Conservation (phyloP, 306 rosid species). For the Ormosia emarginata region DNA sequence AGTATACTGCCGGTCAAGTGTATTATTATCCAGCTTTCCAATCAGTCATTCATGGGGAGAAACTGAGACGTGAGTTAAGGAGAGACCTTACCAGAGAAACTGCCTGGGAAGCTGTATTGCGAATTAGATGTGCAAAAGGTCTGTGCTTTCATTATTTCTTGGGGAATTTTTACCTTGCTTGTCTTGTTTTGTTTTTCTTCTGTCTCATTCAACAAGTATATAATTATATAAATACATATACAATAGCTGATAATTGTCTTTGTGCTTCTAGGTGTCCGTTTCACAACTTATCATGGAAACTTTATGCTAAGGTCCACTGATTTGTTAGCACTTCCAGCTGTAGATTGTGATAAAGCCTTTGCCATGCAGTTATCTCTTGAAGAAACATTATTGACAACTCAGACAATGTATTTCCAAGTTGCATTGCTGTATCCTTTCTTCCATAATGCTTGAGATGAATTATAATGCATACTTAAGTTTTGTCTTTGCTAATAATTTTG, state of each 20-base stretch:
- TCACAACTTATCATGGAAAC: conserved; percentile 90
- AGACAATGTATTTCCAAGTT: conserved; percentile 94
- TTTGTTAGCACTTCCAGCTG: conserved; percentile 96
- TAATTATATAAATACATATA: not conserved
- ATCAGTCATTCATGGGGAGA: conserved; percentile 80
- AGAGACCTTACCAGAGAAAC: conserved; percentile 97
- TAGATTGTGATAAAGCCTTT: conserved; percentile 97
- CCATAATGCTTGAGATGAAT: conserved; percentile 14
- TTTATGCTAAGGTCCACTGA: conserved; percentile 97
- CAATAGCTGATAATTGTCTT: conserved; percentile 27
- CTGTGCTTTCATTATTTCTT: conserved; percentile 25
- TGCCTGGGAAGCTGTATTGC: conserved; percentile 99
- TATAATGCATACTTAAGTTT: not conserved
- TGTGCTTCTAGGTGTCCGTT: conserved; percentile 72
- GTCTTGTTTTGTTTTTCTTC: conserved; percentile 2
- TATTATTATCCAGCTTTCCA: conserved; percentile 82
- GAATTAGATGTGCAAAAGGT: conserved; percentile 97
- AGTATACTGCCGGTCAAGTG: conserved; percentile 96
- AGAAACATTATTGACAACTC: conserved; percentile 86
- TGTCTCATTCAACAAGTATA: not conserved
- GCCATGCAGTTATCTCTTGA: conserved; percentile 94
- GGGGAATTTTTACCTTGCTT: not conserved
- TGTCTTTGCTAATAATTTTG: not conserved
- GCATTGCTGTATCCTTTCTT: conserved; percentile 91
- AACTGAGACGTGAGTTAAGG: conserved; percentile 83